Conservation (phyloP, 345 rosid species). For the Aurinia saxatilis region DNA sequence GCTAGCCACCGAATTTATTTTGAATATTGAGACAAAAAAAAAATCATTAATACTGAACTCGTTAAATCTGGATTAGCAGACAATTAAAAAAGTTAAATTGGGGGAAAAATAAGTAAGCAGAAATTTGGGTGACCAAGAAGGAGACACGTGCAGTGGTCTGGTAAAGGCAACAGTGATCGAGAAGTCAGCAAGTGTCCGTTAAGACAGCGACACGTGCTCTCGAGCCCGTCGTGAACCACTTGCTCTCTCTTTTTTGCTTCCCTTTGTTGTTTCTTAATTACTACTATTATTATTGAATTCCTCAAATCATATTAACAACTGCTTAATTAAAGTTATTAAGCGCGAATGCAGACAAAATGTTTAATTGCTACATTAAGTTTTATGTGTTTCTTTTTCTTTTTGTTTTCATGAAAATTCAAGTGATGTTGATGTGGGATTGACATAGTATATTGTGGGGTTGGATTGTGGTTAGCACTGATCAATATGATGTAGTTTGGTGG, state of each 20-base stretch:
- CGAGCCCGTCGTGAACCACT: constrained; percentile 31
- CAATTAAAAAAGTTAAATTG: neutral
- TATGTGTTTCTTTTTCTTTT: no score
- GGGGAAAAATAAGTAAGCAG: neutral
- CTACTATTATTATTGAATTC: constrained; percentile 9
- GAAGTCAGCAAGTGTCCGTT: constrained; percentile 34
- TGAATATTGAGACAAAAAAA: no score
- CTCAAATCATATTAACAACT: constrained; percentile 4
- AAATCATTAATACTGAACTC: neutral
- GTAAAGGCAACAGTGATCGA: constrained; percentile 33
- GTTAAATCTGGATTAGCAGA: neutral
- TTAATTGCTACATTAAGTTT: neutral
- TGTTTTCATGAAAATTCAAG: no score
- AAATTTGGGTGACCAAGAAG: constrained; percentile 35
- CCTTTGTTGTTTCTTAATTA: constrained; percentile 6
- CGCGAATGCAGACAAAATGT: neutral
- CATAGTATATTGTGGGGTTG: no score
- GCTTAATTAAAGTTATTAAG: constrained; percentile 15
- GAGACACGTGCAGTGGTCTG: constrained; percentile 36
- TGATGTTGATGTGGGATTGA: no score
- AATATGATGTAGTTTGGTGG: no score
- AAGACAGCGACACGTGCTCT: constrained; percentile 38
- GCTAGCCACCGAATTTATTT: no score
- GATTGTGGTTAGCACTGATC: no score
- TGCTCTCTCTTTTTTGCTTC: constrained; percentile 12